Conservation (phyloP, 257 asterid genomes). For the Plantago major region DNA sequence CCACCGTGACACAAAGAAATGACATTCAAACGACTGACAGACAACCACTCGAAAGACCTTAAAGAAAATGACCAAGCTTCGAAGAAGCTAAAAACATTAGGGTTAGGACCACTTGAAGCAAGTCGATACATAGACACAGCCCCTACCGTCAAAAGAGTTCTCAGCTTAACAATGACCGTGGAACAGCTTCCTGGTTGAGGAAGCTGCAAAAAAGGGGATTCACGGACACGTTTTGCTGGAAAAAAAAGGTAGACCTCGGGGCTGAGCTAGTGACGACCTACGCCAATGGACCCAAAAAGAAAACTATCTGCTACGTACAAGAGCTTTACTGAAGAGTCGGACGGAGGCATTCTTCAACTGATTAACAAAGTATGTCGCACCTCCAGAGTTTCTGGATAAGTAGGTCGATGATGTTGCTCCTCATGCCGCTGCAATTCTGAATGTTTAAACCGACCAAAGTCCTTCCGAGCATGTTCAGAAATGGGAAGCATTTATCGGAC, state of each 20-base stretch:
- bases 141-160: conserved; percentile 30
- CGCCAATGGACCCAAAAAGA: conserved; percentile 43
- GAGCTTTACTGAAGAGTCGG: conserved; percentile 22
- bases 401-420: conserved; percentile 31
- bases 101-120: conserved; percentile 28
- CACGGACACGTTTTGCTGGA: conserved; percentile 41
- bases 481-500: conserved; percentile 54
- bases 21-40: conserved; percentile 26
- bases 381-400: conserved; percentile 70
- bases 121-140: conserved; percentile 30
- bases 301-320: conserved; percentile 17
- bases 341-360: background rate
- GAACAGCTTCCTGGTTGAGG: conserved; percentile 45
- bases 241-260: conserved; percentile 36
- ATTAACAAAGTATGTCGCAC: conserved; percentile 73
- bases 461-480: conserved; percentile 45
- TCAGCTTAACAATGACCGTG: conserved; percentile 37
- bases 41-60: conserved; percentile 18
- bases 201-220: conserved; percentile 51
- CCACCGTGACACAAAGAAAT: conserved; percentile 22
- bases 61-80: conserved; percentile 16
- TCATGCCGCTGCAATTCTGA: conserved; percentile 61
- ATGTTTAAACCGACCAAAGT: conserved; percentile 65
- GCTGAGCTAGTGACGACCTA: conserved; percentile 35
- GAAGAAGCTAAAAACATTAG: conserved; percentile 41